These are phyloP conservation scores for Chlorociboria aeruginascens DNA, from an alignment of 495 filamentous ascomycete species.

Conservation along the genomic window DNA sequence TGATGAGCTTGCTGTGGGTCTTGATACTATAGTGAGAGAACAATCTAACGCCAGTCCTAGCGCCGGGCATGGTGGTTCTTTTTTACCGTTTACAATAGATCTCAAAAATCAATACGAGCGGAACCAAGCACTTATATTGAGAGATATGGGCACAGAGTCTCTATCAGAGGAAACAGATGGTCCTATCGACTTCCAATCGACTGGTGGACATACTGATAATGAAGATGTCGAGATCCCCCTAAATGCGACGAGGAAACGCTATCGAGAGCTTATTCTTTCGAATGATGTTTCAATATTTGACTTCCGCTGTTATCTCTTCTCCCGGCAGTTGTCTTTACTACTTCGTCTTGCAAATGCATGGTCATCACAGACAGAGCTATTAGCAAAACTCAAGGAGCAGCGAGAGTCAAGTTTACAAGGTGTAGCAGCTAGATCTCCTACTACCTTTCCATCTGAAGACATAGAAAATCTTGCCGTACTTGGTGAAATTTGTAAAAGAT, in stretches of 20 bases:
- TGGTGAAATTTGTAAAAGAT: conserved; percentile 67
- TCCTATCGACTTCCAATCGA: conserved; percentile 34
- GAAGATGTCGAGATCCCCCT: conserved; percentile 47
- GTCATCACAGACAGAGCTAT: conserved; percentile 41
- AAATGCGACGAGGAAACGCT: conserved; percentile 63
- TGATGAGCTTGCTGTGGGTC: conserved; percentile 77
- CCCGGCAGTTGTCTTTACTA: conserved; percentile 72
- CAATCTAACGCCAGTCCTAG: conserved; percentile 42
- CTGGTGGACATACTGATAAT: conserved; percentile 18
- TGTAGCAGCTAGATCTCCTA: conserved; percentile 34
- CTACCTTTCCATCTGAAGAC: conserved; percentile 38
- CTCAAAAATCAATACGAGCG: conserved; percentile 46
- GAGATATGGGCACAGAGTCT: conserved; percentile 6
- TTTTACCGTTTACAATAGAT: conserved; percentile 59
- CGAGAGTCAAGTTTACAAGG: conserved; percentile 38
- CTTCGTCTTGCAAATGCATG: conserved; percentile 67
- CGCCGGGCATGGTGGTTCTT: conserved; percentile 50
- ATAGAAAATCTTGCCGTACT: conserved; percentile 65
- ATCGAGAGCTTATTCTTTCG: conserved; percentile 85
- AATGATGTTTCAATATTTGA: conserved; percentile 97
- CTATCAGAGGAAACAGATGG: conserved; percentile 27
- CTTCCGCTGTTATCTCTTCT: conserved; percentile 89
- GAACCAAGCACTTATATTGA: conserved; percentile 25
- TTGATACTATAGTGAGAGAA: conserved; percentile 72
- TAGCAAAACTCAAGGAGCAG: conserved; percentile 45